A percentile compares a stretch with the other conserved stretches of the same genome.
These are phyloP conservation scores for Westerdykella sp. DNA, from an alignment of 2,329 filamentous ascomycete species.

Conservation along the genomic window DNA sequence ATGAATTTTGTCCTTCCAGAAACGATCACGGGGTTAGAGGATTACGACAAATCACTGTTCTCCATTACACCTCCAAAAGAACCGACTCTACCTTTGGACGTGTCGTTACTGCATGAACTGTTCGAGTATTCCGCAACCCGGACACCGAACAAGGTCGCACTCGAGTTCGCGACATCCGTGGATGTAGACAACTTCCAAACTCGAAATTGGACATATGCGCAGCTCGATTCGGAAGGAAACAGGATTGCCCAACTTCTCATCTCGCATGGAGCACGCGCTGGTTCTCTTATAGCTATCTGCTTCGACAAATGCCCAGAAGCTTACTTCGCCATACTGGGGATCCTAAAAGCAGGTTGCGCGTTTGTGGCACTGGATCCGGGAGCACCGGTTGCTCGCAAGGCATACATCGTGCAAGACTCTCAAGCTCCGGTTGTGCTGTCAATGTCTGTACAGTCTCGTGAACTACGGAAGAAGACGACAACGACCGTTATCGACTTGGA, in stretches of 20 bases:
- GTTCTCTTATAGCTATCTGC: slow-evolving; percentile 65
- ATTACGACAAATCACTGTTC: slow-evolving; percentile 43
- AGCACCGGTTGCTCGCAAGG: slow-evolving; percentile 65
- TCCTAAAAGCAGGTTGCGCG: slow-evolving; percentile 73
- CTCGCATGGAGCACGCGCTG: slow-evolving; percentile 44
- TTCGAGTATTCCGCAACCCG: slow-evolving; percentile 58
- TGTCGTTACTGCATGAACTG: slow-evolving; percentile 64
- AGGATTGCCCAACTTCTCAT: slow-evolving; percentile 62
- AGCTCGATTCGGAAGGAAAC: slow-evolving; percentile 67
- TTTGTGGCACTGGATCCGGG: slow-evolving; percentile 75
- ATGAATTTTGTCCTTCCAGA: slow-evolving; percentile 50
- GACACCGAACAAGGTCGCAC: slow-evolving; percentile 56
- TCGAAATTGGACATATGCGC: slow-evolving; percentile 64
- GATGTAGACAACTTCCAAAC: slow-evolving; percentile 42
- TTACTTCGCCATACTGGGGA: slow-evolving; percentile 73
- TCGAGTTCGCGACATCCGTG: slow-evolving; percentile 66
- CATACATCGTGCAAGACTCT: slow-evolving; percentile 73
- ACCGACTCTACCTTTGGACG: slow-evolving; percentile 47
- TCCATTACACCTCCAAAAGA: slow-evolving; percentile 61
- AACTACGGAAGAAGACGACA: slow-evolving; percentile 29
- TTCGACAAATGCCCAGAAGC: slow-evolving; percentile 83
- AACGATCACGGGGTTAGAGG: slow-evolving; percentile 37
- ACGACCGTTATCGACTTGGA: slow-evolving; percentile 46
- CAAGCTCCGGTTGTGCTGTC: slow-evolving; percentile 58
- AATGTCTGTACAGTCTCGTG: slow-evolving; percentile 41